Evolutionary conservation across 495 filamentous ascomycete species (phyloP).

Genomic region (Hyaloscypha variabilis): DNA sequence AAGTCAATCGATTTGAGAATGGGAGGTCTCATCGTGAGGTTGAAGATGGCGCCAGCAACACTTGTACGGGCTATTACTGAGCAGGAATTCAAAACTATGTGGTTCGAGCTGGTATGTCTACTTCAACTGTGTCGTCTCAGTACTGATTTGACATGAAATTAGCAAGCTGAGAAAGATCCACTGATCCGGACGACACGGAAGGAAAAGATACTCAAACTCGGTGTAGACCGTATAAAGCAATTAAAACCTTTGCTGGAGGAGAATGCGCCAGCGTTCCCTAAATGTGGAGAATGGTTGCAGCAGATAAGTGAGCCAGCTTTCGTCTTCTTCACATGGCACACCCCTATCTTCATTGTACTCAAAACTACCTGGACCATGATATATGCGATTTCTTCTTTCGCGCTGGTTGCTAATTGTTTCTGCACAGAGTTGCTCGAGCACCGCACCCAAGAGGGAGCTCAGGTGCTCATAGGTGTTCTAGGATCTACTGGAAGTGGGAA

Average conservation of each 20-base stretch:
- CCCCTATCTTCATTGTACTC: no score
- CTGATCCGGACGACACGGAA: not conserved
- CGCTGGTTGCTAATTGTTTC: not conserved
- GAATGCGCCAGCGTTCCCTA: not conserved
- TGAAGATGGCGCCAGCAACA: no score
- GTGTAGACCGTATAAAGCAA: not conserved
- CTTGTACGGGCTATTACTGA: no score
- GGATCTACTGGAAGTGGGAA: conserved; percentile 55
- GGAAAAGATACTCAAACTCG: not conserved
- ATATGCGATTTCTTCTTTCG: not conserved
- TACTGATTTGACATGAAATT: not conserved
- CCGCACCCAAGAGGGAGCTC: conserved; percentile 4
- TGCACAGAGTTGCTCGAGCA: not conserved
- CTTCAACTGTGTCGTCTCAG: no score
- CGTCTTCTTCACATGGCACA: not conserved
- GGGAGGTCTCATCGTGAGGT: no score
- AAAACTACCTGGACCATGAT: no score
- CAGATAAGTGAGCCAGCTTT: not conserved
- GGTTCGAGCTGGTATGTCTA: no score
- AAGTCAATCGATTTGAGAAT: no score
- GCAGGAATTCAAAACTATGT: no score
- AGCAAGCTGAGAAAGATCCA: not conserved
- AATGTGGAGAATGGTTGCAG: conserved; percentile 9
- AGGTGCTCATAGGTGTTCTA: conserved; percentile 46
- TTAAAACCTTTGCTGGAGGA: not conserved